Evolutionary conservation across 192 early-diverging fungal genomes (phyloP).

Genomic region (Thoreauomyces humboldtii): DNA sequence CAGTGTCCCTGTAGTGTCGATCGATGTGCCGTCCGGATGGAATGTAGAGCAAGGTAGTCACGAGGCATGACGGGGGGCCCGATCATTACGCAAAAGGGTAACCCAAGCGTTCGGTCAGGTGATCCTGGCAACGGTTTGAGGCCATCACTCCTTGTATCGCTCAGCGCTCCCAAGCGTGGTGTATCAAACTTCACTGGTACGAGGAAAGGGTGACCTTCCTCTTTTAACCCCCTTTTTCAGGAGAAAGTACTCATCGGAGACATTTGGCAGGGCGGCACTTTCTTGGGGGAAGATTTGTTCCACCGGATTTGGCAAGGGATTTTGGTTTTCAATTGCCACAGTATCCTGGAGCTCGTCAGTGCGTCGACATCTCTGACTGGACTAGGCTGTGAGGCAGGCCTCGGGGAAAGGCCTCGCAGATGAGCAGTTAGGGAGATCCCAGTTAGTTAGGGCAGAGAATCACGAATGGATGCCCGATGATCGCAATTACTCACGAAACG

Average conservation of each 20-base stretch:
- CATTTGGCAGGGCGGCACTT: conserved; percentile 32
- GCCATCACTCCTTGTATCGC: conserved; percentile 84
- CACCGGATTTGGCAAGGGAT: conserved; percentile 64
- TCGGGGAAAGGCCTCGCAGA: too few relatives aligned
- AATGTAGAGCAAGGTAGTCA: conserved; percentile 87
- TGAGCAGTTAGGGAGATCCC: too few relatives aligned
- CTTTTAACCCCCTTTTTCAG: not conserved
- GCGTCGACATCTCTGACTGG: conserved; percentile 23
- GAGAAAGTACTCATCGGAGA: not conserved
- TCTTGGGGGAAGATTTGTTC: conserved; percentile 88
- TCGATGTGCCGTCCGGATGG: conserved; percentile 96
- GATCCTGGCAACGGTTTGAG: conserved; percentile 46
- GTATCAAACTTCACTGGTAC: conserved; percentile 68
- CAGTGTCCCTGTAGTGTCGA: conserved; percentile 57
- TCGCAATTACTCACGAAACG: too few relatives aligned
- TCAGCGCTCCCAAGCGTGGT: conserved; percentile 88
- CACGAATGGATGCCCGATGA: too few relatives aligned
- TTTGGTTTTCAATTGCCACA: conserved; percentile 66
- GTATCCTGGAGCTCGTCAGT: conserved; percentile 72
- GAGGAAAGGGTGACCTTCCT: not conserved
- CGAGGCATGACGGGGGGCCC: too few relatives aligned
- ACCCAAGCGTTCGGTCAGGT: not conserved
- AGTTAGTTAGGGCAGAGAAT: too few relatives aligned
- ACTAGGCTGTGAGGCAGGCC: conserved; percentile 1
- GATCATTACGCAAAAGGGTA: too few relatives aligned